Evolutionary conservation across 2,329 filamentous ascomycete genomes (phyloP), one percentile per base, ranked within the genome.

Genomic region (Metarhizium brunneum): DNA sequence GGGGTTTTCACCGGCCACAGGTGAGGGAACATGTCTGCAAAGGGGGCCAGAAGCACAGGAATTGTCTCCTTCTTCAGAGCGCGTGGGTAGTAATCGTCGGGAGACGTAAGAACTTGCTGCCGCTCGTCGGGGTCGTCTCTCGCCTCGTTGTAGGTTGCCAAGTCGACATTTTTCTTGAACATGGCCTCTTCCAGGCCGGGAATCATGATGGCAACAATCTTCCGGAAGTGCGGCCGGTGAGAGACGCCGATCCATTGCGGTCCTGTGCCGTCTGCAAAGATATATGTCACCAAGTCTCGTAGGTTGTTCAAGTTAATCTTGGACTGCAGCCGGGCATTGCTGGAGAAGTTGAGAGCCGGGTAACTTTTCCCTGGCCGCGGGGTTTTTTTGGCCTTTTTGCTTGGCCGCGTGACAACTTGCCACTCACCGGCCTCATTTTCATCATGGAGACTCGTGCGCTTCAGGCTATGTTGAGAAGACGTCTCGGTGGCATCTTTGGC

Each of bases 121-220:
- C 62, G 25, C 42, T 67, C 63, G 51, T 64, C 54, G 54, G 59
- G 60, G 58, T 62, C 58, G 29, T 56, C 51, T n/a, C 52, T 48
- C 32, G 47, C 32, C 30, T 73, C 66, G 47, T 76, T 74, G 63
- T 77, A 82, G 1, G 66, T 71, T 10, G 70, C 66, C 51, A 78
- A 78, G 60, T 83, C 72, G 42, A 79, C 75, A 42, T 71, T 66
- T 13, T 82, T 78, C 68, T 87, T 83, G 72, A 97, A 95, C 88
- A 97, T 94, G 59, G 84, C 87, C 64, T 90, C 82, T 67, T 97
- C 92, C 29, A 99, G 73, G 0, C 94, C 94, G 11, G 94, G 94
- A 11, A 96, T 85, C 88, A 96, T 92, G 61, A 99, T 75, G 45
- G 89, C 82, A 35, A 97, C 92, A 35, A 95, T 87, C 72, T 94